Conservation (phyloP, 257 asterid genomes). For the Vinca minor region DNA sequence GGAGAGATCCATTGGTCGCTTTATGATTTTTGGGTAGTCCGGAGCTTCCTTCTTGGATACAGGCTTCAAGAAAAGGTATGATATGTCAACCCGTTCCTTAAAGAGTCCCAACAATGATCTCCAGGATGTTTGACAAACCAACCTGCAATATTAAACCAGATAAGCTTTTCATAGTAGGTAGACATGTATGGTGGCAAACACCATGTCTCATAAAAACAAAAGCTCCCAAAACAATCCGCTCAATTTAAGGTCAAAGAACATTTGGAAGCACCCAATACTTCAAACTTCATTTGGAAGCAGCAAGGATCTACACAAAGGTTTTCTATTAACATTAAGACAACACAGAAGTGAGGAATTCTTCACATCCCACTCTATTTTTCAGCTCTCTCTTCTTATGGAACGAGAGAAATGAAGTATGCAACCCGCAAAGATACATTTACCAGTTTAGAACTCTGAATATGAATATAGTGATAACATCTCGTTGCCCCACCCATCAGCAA, state of each 20-base stretch:
- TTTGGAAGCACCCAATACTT: background rate
- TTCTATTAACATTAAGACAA: background rate
- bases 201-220: background rate
- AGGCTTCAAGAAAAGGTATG: slow-evolving; percentile 77
- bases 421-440: background rate
- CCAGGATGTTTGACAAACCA: slow-evolving; percentile 73
- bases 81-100: slow-evolving; percentile 47
- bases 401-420: background rate
- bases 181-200: no score
- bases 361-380: background rate
- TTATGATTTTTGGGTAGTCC: slow-evolving; percentile 52
- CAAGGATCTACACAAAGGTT: background rate
- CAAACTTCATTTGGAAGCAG: background rate
- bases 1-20: slow-evolving; percentile 83
- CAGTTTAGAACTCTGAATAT: background rate
- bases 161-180: no score
- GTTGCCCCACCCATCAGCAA: background rate
- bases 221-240: background rate
- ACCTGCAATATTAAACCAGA: slow-evolving; percentile 42
- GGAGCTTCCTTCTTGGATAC: slow-evolving; percentile 94
- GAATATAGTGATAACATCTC: background rate
- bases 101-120: slow-evolving; percentile 62
- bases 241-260: background rate
- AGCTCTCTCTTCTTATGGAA: background rate
- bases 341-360: background rate